These are phyloP conservation scores for Colletotrichum paranaense DNA, from an alignment of 2,329 filamentous ascomycete genomes.

Conservation along the genomic window DNA sequence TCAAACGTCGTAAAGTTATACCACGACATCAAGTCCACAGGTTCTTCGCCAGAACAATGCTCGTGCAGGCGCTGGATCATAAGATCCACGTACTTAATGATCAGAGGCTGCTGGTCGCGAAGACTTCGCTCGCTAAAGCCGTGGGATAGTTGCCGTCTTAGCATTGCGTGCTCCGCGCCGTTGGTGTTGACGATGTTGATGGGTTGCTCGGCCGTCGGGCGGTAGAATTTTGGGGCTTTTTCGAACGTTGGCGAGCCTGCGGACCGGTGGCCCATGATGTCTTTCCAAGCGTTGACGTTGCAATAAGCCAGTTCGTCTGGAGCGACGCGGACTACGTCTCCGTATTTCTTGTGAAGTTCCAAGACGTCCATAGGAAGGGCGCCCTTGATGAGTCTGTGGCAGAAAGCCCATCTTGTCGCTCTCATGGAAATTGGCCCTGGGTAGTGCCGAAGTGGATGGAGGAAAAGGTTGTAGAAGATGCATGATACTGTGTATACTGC, in stretches of 20 bases:
- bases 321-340: constrained; percentile 36
- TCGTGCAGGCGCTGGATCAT: constrained; percentile 31
- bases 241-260: constrained; percentile 18
- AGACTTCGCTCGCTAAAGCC: constrained; percentile 45
- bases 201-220: background rate
- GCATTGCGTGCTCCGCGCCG: constrained; percentile 34
- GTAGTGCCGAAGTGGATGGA: no score
- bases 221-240: constrained; percentile 15
- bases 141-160: constrained; percentile 39
- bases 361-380: background rate
- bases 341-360: constrained; percentile 33
- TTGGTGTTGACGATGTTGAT: constrained; percentile 33
- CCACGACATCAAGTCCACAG: constrained; percentile 34
- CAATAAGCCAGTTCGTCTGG: constrained; percentile 37
- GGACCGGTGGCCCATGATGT: constrained; percentile 32
- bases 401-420: no score
- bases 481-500: no score
- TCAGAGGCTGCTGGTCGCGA: constrained; percentile 43
- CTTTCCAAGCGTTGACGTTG: constrained; percentile 29
- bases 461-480: no score
- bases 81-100: constrained; percentile 37
- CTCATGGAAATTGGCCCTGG: no score
- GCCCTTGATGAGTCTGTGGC: background rate
- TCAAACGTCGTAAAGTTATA: constrained; percentile 20
- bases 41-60: background rate